Evolutionary conservation across 2,329 filamentous ascomycete species (phyloP).

Genomic region (Calonectria henricotiae): DNA sequence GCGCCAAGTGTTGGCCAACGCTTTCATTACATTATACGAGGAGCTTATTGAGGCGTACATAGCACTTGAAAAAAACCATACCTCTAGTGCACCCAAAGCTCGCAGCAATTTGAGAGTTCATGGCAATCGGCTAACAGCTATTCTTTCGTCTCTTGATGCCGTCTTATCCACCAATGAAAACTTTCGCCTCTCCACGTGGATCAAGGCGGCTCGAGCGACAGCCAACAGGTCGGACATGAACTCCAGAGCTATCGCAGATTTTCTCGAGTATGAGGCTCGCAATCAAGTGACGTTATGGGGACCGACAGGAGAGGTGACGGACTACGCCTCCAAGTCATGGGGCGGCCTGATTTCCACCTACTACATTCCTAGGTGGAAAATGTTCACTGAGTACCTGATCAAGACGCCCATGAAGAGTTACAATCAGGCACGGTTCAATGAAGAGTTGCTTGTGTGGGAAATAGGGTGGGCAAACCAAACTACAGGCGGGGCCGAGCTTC

Average conservation of each 20-base stretch:
- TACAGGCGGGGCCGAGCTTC: not conserved
- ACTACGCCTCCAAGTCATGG: conserved; percentile 11
- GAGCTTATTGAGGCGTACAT: not conserved
- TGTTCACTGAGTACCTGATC: not conserved
- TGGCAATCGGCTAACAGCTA: not conserved
- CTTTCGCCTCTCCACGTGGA: conserved; percentile 4
- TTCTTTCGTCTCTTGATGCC: conserved; percentile 1
- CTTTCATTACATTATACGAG: not conserved
- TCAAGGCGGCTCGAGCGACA: not conserved
- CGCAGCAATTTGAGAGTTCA: not conserved
- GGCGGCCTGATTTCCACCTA: not conserved
- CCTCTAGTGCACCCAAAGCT: not conserved
- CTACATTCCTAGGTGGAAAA: conserved; percentile 5
- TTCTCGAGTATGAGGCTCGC: conserved; percentile 2
- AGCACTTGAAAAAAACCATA: not conserved
- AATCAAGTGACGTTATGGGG: conserved; percentile 8
- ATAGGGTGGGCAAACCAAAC: conserved; percentile 3
- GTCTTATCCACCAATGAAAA: conserved; percentile 5
- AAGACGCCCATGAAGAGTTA: not conserved
- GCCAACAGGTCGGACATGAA: not conserved
- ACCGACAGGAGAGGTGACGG: not conserved
- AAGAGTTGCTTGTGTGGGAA: conserved; percentile 5
- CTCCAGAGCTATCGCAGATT: not conserved
- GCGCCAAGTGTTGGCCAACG: conserved; percentile 1
- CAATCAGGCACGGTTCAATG: not conserved